Evolutionary conservation across 2,329 filamentous ascomycete species (phyloP), one percentile per base, ranked within the genome.

Genomic region (Epichloe bromicola): DNA sequence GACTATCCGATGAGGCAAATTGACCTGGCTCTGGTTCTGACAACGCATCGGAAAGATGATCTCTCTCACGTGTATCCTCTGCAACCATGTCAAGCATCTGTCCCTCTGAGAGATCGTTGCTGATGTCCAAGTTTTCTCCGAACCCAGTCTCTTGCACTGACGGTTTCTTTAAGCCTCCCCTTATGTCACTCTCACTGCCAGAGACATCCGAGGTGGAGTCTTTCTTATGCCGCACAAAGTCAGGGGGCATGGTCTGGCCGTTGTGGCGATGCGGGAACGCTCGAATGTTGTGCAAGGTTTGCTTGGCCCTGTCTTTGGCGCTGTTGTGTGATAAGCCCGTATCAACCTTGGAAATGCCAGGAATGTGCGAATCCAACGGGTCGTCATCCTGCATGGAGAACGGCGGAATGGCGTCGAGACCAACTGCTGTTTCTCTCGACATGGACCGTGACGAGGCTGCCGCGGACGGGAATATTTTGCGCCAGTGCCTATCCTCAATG

Each of bases 401-500:
- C 2, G 64, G 56, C 5, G 60, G 56, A 8, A 58, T 52, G 7
- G 55, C 54, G 30, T 59, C 55, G 10, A 50, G 37, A 12, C 64
- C 63, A 5, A 66, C 59, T n/a, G n/a, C 39, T 1, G 58, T 58
- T 37, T 67, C 64, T 34, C 59, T 59, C 3, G 66, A 65, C 49
- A 63, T 58, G 17, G 65, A 62, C 12, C 62, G 58, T 34, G 58
- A 62, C 39, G 60, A 46, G 20, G 61, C 60, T 37, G 54, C 58
- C 5, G 59, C 57, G 20, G 68, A 67, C 1, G 79, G 74, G 55
- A 86, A 94, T 14, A 96, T 79, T 52, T 78, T 83, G 46, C 79
- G 76, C 61, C 88, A 88, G 59, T 87, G 73, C 14, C 82, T 80
- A 65, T 95, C 86, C 62, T 95, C 86, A 41, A 95, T 84, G 30